Evolutionary conservation across 306 rosid species (phyloP).

Genomic region (Herpetospermum pedunculosum): DNA sequence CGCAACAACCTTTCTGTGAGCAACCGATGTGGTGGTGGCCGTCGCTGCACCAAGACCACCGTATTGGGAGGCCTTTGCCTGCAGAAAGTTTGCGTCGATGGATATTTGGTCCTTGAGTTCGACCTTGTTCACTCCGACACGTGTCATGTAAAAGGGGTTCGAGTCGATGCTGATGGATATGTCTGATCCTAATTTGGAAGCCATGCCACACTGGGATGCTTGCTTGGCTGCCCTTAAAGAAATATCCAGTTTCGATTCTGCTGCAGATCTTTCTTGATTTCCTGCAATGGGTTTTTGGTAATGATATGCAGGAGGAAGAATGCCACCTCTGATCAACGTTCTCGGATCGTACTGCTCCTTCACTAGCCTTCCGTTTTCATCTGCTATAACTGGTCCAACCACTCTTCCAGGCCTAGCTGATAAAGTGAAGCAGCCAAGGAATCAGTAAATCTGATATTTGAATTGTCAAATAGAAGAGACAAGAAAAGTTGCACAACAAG

Average conservation of each 20-base stretch:
- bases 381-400: constrained; percentile 52
- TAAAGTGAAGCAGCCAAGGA: not conserved
- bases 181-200: constrained; percentile 55
- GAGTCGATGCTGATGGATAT: constrained; percentile 60
- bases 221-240: constrained; percentile 25
- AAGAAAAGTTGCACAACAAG: constrained; percentile 4
- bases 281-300: constrained; percentile 26
- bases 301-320: constrained; percentile 34
- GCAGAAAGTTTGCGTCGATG: constrained; percentile 45
- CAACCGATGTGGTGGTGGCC: constrained; percentile 28
- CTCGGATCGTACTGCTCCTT: constrained; percentile 56
- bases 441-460: not conserved
- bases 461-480: not conserved
- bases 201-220: constrained; percentile 46
- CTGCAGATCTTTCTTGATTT: constrained; percentile 38
- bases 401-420: constrained; percentile 73
- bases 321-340: constrained; percentile 36
- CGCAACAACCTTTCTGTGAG: constrained; percentile 56
- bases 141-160: constrained; percentile 74
- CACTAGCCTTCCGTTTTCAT: constrained; percentile 34
- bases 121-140: constrained; percentile 47
- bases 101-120: constrained; percentile 43
- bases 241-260: constrained; percentile 27
- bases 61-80: constrained; percentile 42
- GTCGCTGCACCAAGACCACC: constrained; percentile 39